These are phyloP conservation scores for Dipodascopsis uninucleata DNA, from an alignment of 805 yeast genomes.

Conservation along the genomic window DNA sequence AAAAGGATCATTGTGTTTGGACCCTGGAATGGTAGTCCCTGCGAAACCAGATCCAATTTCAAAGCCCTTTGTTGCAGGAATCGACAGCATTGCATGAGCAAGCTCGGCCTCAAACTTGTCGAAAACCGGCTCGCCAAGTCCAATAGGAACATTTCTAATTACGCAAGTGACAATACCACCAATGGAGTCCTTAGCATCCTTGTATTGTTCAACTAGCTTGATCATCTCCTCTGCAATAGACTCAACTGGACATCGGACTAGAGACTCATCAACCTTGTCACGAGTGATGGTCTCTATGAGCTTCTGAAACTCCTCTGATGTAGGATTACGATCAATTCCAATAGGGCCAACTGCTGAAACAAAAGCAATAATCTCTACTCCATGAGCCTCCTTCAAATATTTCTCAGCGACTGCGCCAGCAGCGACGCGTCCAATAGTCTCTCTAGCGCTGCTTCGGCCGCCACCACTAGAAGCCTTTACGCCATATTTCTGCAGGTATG, in stretches of 20 bases:
- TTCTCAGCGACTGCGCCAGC: conserved; percentile 99
- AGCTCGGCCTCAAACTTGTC: conserved; percentile 92
- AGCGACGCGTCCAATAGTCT: conserved; percentile 97
- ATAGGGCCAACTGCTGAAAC: conserved; percentile 88
- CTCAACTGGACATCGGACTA: conserved; percentile 88
- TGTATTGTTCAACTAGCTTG: conserved; percentile 77
- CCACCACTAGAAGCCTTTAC: conserved; percentile 94
- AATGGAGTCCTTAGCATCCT: conserved; percentile 85
- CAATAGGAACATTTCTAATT: conserved; percentile 85
- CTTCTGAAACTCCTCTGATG: conserved; percentile 55
- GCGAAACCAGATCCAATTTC: conserved; percentile 95
- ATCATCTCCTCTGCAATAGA: conserved; percentile 72
- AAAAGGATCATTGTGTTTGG: conserved; percentile 89
- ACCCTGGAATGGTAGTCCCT: conserved; percentile 87
- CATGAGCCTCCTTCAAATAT: conserved; percentile 66
- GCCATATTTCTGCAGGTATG: conserved; percentile 87
- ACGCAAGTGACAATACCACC: conserved; percentile 99
- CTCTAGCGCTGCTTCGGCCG: conserved; percentile 95
- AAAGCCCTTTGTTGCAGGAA: conserved; percentile 97
- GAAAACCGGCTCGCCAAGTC: conserved; percentile 97
- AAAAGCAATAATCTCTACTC: conserved; percentile 93
- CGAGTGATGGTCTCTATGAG: conserved; percentile 75
- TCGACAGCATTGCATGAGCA: conserved; percentile 97
- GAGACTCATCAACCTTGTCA: conserved; percentile 79
- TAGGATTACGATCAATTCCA: conserved; percentile 66